Evolutionary conservation across 2,329 filamentous ascomycete species (phyloP), one percentile per base, ranked within the genome.

Genomic region (Penicillium sp.): DNA sequence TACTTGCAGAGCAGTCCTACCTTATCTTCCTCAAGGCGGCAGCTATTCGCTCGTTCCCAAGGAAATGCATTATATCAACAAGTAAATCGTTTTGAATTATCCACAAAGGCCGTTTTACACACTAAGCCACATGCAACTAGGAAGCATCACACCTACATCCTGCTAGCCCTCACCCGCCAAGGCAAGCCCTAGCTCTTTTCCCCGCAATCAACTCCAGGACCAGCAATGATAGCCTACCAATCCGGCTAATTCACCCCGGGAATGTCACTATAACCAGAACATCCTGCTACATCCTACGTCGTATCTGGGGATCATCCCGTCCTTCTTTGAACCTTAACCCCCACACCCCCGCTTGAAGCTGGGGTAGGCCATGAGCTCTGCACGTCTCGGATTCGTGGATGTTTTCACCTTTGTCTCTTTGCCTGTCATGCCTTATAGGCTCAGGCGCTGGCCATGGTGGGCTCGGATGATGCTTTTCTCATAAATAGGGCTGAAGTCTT

Each of bases 321-420:
- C 10, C 20, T 44, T 41, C 25, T 6, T 12, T 44, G 45, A 51
- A 48, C 37, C 10, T 29, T 42, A 44, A 38, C 41, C 24, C n/a
- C 44, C 49, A 47, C 49, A n/a, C 7, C 45, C 44, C 45, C 45
- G 42, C 49, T 33, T 20, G 13, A 12, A 52, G 25, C 49, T 45
- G 41, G 25, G 43, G 13, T 31, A 33, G 6, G 7, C 27, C 27
- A 39, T 31, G 28, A 28, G 27, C 9, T 27, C 3, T 18, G 28
- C 37, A 35, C 3, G 20, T 12, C 8, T 41, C 29, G 38, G 44
- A 61, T 61, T 62, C 56, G 62, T 63, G 60, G 60, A 60, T 49
- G 42, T 51, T 31, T 42, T 52, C 32, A 33, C 42, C 42, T 48
- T 43, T 50, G 18, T 47, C 24, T 43, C 18, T 44, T 57, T 49